Conservation (phyloP, 441 rosid species). For the Populus hybrid region DNA sequence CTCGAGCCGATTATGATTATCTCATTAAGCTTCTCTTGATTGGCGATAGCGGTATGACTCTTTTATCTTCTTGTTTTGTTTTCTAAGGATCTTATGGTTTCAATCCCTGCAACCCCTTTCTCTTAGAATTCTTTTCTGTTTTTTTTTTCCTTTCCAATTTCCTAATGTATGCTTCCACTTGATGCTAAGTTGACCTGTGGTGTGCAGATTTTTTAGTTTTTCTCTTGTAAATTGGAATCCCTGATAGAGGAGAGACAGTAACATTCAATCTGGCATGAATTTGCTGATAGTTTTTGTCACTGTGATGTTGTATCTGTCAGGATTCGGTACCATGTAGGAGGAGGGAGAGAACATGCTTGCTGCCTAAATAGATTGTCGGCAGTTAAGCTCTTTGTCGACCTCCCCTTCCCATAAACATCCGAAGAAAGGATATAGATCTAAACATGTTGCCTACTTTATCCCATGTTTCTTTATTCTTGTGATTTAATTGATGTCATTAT, state of each 20-base stretch:
- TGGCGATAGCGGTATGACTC: conserved; percentile 30
- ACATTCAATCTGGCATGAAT: not conserved
- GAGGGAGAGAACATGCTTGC: not conserved
- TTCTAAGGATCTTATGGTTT: not conserved
- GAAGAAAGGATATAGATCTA: not conserved
- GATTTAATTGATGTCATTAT: not conserved
- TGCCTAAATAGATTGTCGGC: not conserved
- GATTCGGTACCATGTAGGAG: not conserved
- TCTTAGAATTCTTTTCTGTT: no score
- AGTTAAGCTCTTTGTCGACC: not conserved
- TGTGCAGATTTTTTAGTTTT: not conserved
- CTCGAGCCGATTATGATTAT: conserved; percentile 37
- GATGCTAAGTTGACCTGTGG: not conserved
- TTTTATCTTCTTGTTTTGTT: not conserved
- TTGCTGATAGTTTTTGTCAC: not conserved
- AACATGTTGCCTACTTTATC: not conserved
- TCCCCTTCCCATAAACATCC: not conserved
- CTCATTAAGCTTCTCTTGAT: conserved; percentile 37
- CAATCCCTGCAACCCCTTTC: not conserved
- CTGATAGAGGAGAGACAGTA: not conserved
- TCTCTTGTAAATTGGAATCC: not conserved
- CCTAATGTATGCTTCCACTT: not conserved
- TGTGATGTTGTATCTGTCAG: not conserved
- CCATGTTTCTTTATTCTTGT: not conserved
- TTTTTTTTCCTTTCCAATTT: no score